Evolutionary conservation across 148 eudicot genomes (phyloP), one percentile per base, ranked within the genome.

Genomic region (Gaultheria prostrata): DNA sequence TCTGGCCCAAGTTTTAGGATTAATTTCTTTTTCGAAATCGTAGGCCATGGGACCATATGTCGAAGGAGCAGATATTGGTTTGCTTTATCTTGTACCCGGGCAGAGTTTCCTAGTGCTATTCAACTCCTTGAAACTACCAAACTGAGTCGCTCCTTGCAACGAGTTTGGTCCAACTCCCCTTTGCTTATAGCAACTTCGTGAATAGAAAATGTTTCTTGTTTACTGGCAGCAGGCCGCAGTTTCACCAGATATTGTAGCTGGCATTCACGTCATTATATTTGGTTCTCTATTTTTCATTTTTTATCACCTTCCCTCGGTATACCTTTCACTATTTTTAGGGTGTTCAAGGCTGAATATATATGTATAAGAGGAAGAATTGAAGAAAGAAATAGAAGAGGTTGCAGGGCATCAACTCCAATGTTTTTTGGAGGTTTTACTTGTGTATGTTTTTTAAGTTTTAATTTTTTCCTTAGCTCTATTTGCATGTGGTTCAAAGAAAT

Each of bases 31-130:
- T 81, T 5, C 3, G 24, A 33, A 6, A 32, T 82, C 82, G 82
- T 86, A 97, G 99, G 98, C 97, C 83, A 85, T 92, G 85, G 97
- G 95, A 63, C 98, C 98, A 7, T 93, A 91, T 77, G 84, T 93
- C 71, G 89, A 89, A 80, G 99, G 98, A 57, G 98, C 98, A 79
- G 98, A 97, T 84, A 94, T 97, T 1, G 99, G 99, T 71, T 97
- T 97, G 76, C 99, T 97, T 83, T 97, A 95, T 85, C 85, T 92
- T 70, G 94, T 93, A 73, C 99, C 98, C 0, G 98, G 91, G 86
- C 98, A 95, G 71, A 93, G 97, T 84, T 95, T 97, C 81, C 98
- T 97, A 63, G 98, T 97, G 74, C 92, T 97, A 21, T 97, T 97
- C 85, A 93, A 93, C 81, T 90, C 94, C 49, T 84, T 97, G 86